Percentiles rank a stretch among this genome's conserved stretches.
Evolutionary conservation across 352 stramenopile genomes (phyloP).

Genomic region (Pythium chondricola): DNA sequence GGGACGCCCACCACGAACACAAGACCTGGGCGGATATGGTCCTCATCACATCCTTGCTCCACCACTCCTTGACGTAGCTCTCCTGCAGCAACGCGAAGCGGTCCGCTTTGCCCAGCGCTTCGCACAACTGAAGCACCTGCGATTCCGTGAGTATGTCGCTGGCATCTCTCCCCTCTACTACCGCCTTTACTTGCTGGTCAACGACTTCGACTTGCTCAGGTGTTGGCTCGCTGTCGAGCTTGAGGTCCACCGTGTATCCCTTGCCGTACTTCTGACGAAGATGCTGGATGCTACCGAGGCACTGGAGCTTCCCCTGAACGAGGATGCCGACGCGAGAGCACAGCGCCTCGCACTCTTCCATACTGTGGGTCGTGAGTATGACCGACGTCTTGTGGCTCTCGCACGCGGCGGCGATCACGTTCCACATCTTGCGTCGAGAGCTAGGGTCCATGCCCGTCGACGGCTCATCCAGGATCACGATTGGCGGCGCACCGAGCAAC

Average conservation of each 20-base stretch:
- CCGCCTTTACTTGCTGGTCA: background rate
- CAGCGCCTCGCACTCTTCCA: constrained; percentile 32
- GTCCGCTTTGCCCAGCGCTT: constrained; percentile 3
- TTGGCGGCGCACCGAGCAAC: constrained; percentile 88
- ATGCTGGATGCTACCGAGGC: constrained; percentile 70
- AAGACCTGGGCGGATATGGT: background rate
- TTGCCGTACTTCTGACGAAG: constrained; percentile 90
- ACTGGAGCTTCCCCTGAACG: constrained; percentile 24
- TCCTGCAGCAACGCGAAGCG: constrained; percentile 2
- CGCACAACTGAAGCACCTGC: background rate
- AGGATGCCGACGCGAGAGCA: constrained; percentile 34
- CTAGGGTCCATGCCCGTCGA: constrained; percentile 92
- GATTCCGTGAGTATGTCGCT: constrained; percentile 1
- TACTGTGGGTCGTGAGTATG: constrained; percentile 36
- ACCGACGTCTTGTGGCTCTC: constrained; percentile 24
- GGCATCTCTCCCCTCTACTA: background rate
- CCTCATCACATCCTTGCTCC: background rate
- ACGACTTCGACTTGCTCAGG: constrained; percentile 6
- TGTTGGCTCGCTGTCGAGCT: constrained; percentile 34
- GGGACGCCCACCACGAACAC: constrained; percentile 11
- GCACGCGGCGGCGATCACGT: constrained; percentile 75
- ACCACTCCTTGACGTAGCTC: constrained; percentile 1
- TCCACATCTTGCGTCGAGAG: constrained; percentile 87
- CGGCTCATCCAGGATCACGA: constrained; percentile 96
- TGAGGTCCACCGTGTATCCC: constrained; percentile 81